Evolutionary conservation across 306 rosid genomes (phyloP), one percentile per base, ranked within the genome.

Genomic region (Cucumis melo): DNA sequence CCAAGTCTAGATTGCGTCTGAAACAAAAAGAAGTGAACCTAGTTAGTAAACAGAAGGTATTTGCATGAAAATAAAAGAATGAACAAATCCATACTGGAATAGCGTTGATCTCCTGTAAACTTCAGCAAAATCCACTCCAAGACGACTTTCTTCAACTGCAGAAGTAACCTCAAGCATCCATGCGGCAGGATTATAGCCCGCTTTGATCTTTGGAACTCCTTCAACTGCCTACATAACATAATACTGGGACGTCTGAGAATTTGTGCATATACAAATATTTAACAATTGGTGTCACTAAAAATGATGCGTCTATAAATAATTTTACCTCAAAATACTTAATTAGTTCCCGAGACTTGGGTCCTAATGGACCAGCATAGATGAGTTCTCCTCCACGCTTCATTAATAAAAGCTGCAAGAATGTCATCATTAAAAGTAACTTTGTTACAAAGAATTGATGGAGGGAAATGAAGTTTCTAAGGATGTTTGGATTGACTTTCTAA

Each of bases 341-440:
- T 51, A 95, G 88, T 78, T 95, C 96, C 81, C 82, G 81, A 77
- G 99, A 95, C 82, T 83, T 92, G 73, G 92, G 93, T 59, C 99
- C 99, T 50, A 95, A 96, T 63, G 96, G 96, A 85, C 99, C 99
- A 75, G 99, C 99, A 83, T 92, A 95, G 82, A 95, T 92, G 85
- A 95, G 91, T 86, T 92, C 89, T 79, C 99, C 99, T 77, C 99
- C 99, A 29, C 99, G 96, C 92, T 95, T 95, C 99, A 95, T 83
- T 76, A 82, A 92, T 68, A 95, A 77, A 82, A 95, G 99, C 99
- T 95, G 89, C 77, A 29, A 9, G 59, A 73, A 36, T 73, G 62
- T n/a, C 62, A 73, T 17, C 77, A 19, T 53, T 73, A 53, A 19
- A 32, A 68, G 11, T 19, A 73, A 73, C 58, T 73, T 50, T 27